Base-by-base conservation (phyloP, 805 yeast genomes). In the Teunomyces tritomae region DNA sequence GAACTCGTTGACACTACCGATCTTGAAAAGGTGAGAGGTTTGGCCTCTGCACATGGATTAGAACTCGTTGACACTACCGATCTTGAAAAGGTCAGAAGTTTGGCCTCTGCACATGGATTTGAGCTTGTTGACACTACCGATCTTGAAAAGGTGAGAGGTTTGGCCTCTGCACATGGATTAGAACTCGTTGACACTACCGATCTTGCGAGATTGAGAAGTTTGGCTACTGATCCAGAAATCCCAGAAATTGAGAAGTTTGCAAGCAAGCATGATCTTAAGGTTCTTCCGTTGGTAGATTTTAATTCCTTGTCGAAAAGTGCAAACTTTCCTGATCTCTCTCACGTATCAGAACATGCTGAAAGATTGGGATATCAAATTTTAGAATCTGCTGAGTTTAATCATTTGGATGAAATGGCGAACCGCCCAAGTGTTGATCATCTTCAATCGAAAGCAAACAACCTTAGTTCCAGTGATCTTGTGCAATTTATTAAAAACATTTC, bases 381-480 rank as follows among this genome's bases (percentile, higher is more conserved):
- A 24, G 28, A 24, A 24, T 11, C 13, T 3, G 24, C 29, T 8
- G 57, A 54, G 8, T 56, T 51, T 11, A 36, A 43, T 8, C 45
- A 47, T 4, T 51, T 63, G 47, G 49, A 52, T 29, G 46, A 48
- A 17, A 40, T 24, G 9, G 34, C 44, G 3, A n/a, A n/a, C 2
- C 36, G 43, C 28, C 43, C 55, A 63, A 3, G 61, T 59, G 7
- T 46, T 43, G 13, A 58, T 57, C 48, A 36, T 55, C 3, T 48
- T 62, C 32, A 62, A 50, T 39, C 28, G 13, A 37, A 37, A 26
- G 40, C 40, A 37, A n/a, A n/a, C 26, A 28, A 37, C 5, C 32
- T 47, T 40, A 28, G 45, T n/a, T 67, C 68, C 8, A 42, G 56
- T 33, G 40, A 37, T 6, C 40, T 37, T n/a, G 13, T 28, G 7